Conservation (phyloP, 768 basidiomycete species). For the Phlebiopsis gigantea region DNA sequence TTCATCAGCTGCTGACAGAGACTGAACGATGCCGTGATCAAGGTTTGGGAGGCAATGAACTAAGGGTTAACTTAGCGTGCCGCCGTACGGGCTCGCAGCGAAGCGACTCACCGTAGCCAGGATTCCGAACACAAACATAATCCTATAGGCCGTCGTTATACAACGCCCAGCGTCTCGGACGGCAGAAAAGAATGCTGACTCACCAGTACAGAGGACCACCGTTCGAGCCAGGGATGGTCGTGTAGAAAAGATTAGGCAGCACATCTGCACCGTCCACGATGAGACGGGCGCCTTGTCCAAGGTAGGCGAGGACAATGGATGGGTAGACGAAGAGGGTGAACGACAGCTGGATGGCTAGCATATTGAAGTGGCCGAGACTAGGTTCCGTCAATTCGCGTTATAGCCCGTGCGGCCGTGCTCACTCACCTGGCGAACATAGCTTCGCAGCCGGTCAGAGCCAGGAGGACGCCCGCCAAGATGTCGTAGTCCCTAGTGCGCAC, state of each 20-base stretch:
- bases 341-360: constrained; percentile 36
- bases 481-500: constrained; percentile 60
- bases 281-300: constrained; percentile 66
- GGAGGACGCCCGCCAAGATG: constrained; percentile 55
- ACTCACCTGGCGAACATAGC: constrained; percentile 60
- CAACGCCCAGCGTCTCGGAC: too few species aligned
- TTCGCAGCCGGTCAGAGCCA: constrained; percentile 67
- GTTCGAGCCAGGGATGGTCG: constrained; percentile 51
- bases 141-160: constrained; percentile 30
- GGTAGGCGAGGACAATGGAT: constrained; percentile 56
- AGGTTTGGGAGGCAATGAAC: constrained; percentile 60
- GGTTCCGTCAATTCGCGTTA: neutral
- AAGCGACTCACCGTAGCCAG: constrained; percentile 48
- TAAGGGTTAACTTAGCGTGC: constrained; percentile 17
- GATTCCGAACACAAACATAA: constrained; percentile 58
- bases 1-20: constrained; percentile 62
- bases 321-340: constrained; percentile 54
- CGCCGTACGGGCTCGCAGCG: neutral
- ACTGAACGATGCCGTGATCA: constrained; percentile 66
- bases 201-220: constrained; percentile 59
- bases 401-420: neutral
- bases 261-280: constrained; percentile 45
- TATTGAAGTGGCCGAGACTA: constrained; percentile 67
- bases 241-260: constrained; percentile 56
- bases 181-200: neutral